Base-by-base conservation (phyloP, 768 basidiomycete species). In the Agaricus blazei region DNA sequence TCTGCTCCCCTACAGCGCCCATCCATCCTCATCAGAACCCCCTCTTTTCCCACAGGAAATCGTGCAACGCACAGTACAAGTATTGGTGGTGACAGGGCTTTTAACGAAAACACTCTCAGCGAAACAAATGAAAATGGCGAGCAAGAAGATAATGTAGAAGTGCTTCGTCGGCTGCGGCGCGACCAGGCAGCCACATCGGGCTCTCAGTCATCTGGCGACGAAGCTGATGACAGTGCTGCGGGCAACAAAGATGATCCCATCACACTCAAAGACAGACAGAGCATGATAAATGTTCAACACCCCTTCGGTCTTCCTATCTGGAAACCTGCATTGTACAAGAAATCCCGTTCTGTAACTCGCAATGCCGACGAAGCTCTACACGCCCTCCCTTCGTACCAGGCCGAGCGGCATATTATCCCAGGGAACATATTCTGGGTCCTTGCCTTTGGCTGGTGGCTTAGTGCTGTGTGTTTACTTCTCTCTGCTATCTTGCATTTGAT, bases 321-420 rank as follows among this genome's bases (percentile, higher is more conserved):
- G 97, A 99, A 99, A 70, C 97, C 97, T 23, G 97, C 97, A 0
- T 71, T 99, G 56, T 99, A 99, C 84, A 94, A 95, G 72, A 99
- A 99, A 68, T 89, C 90, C 31, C 87, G 97, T 31, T 92, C 95
- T 2, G 91, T 99, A 63, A 98, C 95, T 48, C 91, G 96, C 49
- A 84, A 93, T 72, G 97, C 97, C 37, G 97, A 99, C 69, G 85
- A 90, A 56, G 97, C 90, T 0, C 82, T 99, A 3, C 97, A 99
- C 67, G 82, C 89, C 11, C 79, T 91, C 29, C 97, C 97, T 1
- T 96, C 93, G 19, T 89, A 93, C 2, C 90, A 93, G 59, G 93
- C 91, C 2, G 93, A 96, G 64, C 85, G 93, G 28, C 96, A 98
- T 72, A 77, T 98, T 9, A 80, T 93, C 1, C 93, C 93, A 0